These are phyloP conservation scores for Hippophae tibetana DNA, from an alignment of 306 rosid species.

Conservation along the genomic window DNA sequence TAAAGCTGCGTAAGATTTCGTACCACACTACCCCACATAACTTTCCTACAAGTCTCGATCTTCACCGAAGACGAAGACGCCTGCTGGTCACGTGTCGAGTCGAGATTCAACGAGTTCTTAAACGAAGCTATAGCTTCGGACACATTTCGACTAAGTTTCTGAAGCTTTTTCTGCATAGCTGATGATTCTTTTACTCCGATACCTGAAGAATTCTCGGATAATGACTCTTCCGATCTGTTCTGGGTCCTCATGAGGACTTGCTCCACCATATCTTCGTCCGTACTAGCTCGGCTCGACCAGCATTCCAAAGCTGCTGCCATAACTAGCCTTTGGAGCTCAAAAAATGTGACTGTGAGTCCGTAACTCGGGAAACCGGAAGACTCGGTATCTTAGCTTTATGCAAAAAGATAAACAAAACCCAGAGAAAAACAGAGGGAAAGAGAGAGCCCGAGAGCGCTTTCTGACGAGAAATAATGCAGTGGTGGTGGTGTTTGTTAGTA, in stretches of 20 bases:
- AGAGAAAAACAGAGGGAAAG: neutral
- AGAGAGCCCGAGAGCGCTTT: conserved; percentile 15
- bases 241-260: conserved; percentile 63
- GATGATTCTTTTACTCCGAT: conserved; percentile 42
- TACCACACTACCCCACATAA: conserved; percentile 71
- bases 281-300: conserved; percentile 67
- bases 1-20: conserved; percentile 72
- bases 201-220: conserved; percentile 24
- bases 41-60: conserved; percentile 45
- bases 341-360: neutral
- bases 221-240: conserved; percentile 50
- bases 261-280: conserved; percentile 68
- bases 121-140: conserved; percentile 69
- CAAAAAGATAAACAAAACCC: neutral
- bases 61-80: conserved; percentile 31
- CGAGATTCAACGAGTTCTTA: conserved; percentile 67
- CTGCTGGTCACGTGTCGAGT: conserved; percentile 33
- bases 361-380: neutral
- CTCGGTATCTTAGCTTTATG: neutral
- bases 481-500: neutral
- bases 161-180: conserved; percentile 61
- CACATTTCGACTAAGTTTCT: conserved; percentile 63
- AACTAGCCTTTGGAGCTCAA: conserved; percentile 3
- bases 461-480: neutral
- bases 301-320: conserved; percentile 90